Evolutionary conservation across 108 stramenopile genomes (phyloP), one percentile per base, ranked within the genome.

Genomic region (Cyclotella kingstonii): DNA sequence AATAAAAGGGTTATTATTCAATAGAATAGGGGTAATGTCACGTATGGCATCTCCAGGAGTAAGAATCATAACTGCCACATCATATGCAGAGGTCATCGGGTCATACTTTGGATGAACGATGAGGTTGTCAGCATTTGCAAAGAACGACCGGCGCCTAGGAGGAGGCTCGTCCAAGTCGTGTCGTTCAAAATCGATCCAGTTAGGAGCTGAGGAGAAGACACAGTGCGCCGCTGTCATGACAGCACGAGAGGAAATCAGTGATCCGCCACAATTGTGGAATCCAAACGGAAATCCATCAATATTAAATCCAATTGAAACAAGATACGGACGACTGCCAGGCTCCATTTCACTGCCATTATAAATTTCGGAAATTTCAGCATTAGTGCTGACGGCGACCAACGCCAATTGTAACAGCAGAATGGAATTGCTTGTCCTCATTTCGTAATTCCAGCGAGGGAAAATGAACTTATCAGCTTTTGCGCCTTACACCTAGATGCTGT

Each of bases 21-120:
- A 23, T 2, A 55, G 22, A 4, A 55, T 39, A 10, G 54, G 54
- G 7, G 5, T 23, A 3, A 55, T 55, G 6, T 42, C 40, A 4
- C 4, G 5, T 2, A 56, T 56, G 7, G 38, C 40, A 4, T 56
- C 25, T n/a, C n/a, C n/a, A n/a, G n/a, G n/a, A 26, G 55, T 23
- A 7, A 56, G 40, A 26, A 56, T 40, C 1, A 56, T 5, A 27
- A 56, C 41, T 8, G 55, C 55, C 10, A 56, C 55, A 56, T 56
- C 55, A 23, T 42, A 27, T 7, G 31, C 51, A 53, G n/a, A 18
- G 27, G 40, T 23, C 1, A 14, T 26, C 3, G 7, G 1, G 18
- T 56, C 25, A 18, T 41, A 56, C 21, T 56, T 39, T 12, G 55
- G 55, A 18, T 56, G 55, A 42, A 23, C 27, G 14, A 56, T 26